These are phyloP conservation scores for Fraxinus paxiana DNA, from an alignment of 305 asterid genomes.

Conservation along the genomic window DNA sequence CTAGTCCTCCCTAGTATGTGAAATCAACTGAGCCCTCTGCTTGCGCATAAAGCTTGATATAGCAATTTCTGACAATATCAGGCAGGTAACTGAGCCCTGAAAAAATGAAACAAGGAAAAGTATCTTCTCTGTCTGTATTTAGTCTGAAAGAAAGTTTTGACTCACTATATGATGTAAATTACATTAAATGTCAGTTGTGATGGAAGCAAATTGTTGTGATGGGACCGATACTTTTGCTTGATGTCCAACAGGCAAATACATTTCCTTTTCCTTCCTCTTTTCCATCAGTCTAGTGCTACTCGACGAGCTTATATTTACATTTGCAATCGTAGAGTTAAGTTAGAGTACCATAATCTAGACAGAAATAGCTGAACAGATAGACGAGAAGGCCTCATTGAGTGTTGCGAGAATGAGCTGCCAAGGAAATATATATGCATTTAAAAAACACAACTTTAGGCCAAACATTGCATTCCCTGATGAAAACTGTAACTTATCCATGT, in stretches of 20 bases:
- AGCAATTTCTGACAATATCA: background rate
- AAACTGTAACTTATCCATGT: background rate
- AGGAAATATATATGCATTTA: background rate
- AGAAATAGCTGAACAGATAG: background rate
- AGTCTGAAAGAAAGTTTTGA: background rate
- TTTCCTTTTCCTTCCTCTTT: background rate
- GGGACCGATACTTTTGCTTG: constrained; percentile 16
- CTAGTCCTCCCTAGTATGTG: background rate
- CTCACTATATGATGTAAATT: constrained; percentile 1
- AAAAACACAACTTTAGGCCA: background rate
- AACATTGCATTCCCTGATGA: background rate
- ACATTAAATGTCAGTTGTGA: constrained; percentile 10
- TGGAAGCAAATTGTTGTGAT: constrained; percentile 16
- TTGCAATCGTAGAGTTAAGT: background rate
- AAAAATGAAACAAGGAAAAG: background rate
- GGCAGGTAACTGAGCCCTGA: constrained; percentile 4
- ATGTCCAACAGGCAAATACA: background rate
- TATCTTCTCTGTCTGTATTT: background rate
- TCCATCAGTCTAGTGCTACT: background rate
- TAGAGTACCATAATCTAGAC: background rate
- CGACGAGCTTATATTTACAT: background rate
- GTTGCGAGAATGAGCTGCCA: background rate
- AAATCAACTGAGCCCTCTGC: background rate
- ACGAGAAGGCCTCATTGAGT: background rate
- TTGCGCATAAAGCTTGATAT: background rate